These are phyloP conservation scores for Metarhizium humberi DNA, from an alignment of 2,329 filamentous ascomycete species.

Conservation along the genomic window DNA sequence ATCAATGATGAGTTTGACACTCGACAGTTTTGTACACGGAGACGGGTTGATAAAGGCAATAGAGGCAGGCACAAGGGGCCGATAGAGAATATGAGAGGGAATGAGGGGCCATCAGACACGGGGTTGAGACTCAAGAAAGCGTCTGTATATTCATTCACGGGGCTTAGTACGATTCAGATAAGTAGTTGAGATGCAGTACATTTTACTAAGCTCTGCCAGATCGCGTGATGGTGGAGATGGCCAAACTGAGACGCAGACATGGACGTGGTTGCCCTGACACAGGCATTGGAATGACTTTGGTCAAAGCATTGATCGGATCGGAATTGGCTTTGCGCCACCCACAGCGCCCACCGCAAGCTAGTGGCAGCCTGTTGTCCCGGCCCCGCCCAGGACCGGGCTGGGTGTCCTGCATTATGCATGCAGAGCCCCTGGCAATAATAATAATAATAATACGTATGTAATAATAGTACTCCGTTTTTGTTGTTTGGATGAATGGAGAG, in stretches of 20 bases:
- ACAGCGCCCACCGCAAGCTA: not conserved
- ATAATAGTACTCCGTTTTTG: not conserved
- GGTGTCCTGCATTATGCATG: not conserved
- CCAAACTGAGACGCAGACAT: too few relatives aligned
- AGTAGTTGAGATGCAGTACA: too few relatives aligned
- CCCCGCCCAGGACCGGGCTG: not conserved
- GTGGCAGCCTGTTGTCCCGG: not conserved
- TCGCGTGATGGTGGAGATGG: too few relatives aligned
- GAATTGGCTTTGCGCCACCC: not conserved
- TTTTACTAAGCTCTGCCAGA: too few relatives aligned
- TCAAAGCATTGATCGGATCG: not conserved
- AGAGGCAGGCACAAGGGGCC: not conserved
- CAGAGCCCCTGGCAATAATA: not conserved
- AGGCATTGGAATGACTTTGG: not conserved
- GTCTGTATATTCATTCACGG: too few relatives aligned
- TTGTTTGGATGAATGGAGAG: too few relatives aligned
- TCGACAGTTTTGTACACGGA: not conserved
- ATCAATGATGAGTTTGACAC: not conserved
- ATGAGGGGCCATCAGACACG: not conserved
- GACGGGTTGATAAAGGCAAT: not conserved
- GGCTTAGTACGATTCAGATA: not conserved
- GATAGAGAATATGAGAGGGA: not conserved
- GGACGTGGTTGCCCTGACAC: too few relatives aligned
- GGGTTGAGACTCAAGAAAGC: too few relatives aligned
- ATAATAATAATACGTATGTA: not conserved